These are phyloP conservation scores for Bipolaris gigantea DNA, from an alignment of 2,329 filamentous ascomycete genomes.

Conservation along the genomic window DNA sequence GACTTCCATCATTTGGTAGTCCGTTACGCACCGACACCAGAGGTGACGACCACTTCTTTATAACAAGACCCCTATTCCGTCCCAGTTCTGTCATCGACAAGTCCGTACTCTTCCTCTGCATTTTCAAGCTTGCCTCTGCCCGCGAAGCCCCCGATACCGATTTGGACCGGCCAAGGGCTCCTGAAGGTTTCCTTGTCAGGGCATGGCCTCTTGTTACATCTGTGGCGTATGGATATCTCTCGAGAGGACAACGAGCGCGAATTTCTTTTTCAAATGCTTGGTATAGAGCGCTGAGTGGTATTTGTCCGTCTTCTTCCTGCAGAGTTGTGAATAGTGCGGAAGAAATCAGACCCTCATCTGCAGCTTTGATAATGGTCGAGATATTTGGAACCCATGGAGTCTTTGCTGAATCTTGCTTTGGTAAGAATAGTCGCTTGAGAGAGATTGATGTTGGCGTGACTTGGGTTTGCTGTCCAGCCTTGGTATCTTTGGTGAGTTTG, in stretches of 20 bases:
- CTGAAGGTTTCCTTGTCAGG: slow-evolving; percentile 15
- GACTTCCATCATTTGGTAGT: slow-evolving; percentile 6
- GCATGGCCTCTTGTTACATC: slow-evolving; percentile 30
- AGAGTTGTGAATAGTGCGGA: slow-evolving; percentile 31
- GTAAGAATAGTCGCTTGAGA: slow-evolving; percentile 24
- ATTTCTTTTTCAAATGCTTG: slow-evolving; percentile 33
- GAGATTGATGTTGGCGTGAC: slow-evolving; percentile 20
- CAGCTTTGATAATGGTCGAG: slow-evolving; percentile 38
- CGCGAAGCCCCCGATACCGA: slow-evolving; percentile 19
- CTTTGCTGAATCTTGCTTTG: slow-evolving; percentile 20
- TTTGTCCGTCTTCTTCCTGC: slow-evolving; percentile 26
- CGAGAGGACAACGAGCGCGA: slow-evolving; percentile 20
- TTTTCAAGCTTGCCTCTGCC: slow-evolving; percentile 13
- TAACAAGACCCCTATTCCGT: slow-evolving; percentile 18
- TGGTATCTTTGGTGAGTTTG: slow-evolving; percentile 15
- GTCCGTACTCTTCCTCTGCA: slow-evolving; percentile 25
- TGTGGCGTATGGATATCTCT: slow-evolving; percentile 28
- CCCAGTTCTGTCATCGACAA: slow-evolving; percentile 20
- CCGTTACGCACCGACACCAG: slow-evolving; percentile 19
- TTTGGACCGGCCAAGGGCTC: slow-evolving; percentile 20
- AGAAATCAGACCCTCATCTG: slow-evolving; percentile 35
- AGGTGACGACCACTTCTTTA: slow-evolving; percentile 17
- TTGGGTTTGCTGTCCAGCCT: slow-evolving; percentile 16
- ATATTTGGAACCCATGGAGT: slow-evolving; percentile 30
- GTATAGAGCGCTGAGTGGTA: slow-evolving; percentile 31